phyloP scores from a whole-genome alignment of 2,329 filamentous ascomycete genomes.

The Beauveria australis region DNA sequence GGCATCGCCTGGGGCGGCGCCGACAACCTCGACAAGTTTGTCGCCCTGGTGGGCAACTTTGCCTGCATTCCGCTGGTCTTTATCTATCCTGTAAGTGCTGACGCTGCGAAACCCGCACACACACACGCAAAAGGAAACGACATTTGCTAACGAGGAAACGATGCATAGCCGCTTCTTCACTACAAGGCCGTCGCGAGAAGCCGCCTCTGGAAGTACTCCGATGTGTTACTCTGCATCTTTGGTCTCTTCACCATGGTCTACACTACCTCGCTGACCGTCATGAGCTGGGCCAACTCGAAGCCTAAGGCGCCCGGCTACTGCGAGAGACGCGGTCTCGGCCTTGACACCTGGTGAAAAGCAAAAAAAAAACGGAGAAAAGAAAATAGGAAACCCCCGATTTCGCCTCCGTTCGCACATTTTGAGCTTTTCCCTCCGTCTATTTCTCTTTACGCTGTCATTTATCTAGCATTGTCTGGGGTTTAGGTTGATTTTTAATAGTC shows the following conservation, averaged over 20 bases:
- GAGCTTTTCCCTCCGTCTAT: neutral
- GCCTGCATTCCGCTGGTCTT: conserved; percentile 95
- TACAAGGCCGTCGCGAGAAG: conserved; percentile 70
- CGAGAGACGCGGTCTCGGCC: conserved; percentile 28
- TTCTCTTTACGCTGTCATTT: neutral
- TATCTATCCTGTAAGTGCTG: conserved; percentile 77
- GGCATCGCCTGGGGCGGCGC: conserved; percentile 87
- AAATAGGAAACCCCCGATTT: no score
- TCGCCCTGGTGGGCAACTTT: conserved; percentile 91
- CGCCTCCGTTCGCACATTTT: neutral
- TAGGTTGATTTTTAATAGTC: neutral
- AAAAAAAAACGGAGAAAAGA: no score
- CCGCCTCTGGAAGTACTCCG: conserved; percentile 57
- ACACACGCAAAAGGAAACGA: neutral
- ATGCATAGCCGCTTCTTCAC: conserved; percentile 73
- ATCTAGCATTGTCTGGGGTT: conserved; percentile 9
- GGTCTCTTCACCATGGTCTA: conserved; percentile 85
- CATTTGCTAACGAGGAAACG: conserved; percentile 23
- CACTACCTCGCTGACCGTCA: conserved; percentile 77
- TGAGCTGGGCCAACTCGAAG: conserved; percentile 68
- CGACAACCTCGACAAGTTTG: conserved; percentile 93
- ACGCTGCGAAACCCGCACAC: neutral
- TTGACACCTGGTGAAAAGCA: conserved; percentile 2
- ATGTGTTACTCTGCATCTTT: conserved; percentile 71
- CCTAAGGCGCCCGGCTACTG: conserved; percentile 46